These are phyloP conservation scores for Sergeia podlipaevii DNA, from an alignment of 208 protist genomes.

Conservation along the genomic window DNA sequence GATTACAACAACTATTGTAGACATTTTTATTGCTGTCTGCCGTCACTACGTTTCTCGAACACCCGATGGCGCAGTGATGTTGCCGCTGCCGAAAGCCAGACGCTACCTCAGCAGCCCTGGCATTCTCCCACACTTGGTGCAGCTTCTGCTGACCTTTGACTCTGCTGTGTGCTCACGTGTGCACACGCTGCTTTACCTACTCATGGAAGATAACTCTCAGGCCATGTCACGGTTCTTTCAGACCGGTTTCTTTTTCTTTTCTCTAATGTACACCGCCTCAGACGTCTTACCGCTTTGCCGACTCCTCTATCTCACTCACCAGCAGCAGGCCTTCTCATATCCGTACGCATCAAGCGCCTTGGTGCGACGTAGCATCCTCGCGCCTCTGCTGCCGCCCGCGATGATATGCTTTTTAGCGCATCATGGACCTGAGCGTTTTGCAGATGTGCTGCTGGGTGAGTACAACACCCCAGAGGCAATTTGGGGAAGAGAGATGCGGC, in stretches of 20 bases:
- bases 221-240: slow-evolving; percentile 80
- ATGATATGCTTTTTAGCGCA: slow-evolving; percentile 94
- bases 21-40: slow-evolving; percentile 89
- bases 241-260: slow-evolving; percentile 94
- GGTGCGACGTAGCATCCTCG: slow-evolving; percentile 75
- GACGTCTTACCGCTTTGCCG: slow-evolving; percentile 89
- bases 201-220: slow-evolving; percentile 92
- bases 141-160: slow-evolving; percentile 93
- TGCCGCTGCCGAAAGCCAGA: slow-evolving; percentile 91
- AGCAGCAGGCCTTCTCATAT: slow-evolving; percentile 76
- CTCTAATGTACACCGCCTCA: slow-evolving; percentile 93
- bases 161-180: slow-evolving; percentile 75
- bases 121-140: slow-evolving; percentile 92
- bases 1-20: slow-evolving; percentile 83
- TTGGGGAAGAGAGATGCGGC: slow-evolving; percentile 93
- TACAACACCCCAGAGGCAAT: slow-evolving; percentile 95
- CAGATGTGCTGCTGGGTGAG: slow-evolving; percentile 90
- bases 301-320: slow-evolving; percentile 82
- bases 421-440: slow-evolving; percentile 90
- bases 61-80: slow-evolving; percentile 83
- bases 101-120: slow-evolving; percentile 72
- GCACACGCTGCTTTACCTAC: slow-evolving; percentile 67
- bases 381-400: slow-evolving; percentile 86
- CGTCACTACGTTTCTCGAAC: slow-evolving; percentile 85
- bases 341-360: slow-evolving; percentile 44